Conservation (phyloP, 139 green algal genomes). For the Tetradesmus lagerheimii region DNA sequence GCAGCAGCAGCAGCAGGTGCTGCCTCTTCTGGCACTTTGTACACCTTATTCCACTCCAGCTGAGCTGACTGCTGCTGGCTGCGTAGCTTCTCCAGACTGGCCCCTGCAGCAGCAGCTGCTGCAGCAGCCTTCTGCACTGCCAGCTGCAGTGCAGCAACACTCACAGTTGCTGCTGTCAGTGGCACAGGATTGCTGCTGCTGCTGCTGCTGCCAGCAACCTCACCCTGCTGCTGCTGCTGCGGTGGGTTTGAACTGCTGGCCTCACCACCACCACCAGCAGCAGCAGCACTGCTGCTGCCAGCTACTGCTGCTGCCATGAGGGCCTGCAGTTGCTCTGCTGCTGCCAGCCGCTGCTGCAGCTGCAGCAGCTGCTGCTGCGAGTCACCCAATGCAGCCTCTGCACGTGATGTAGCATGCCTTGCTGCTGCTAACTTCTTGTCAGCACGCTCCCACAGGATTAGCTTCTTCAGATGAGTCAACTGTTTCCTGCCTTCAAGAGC, state of each 20-base stretch:
- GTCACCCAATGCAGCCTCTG: not conserved
- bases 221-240: slow-evolving; percentile 37
- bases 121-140: slow-evolving; percentile 6
- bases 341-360: slow-evolving; percentile 32
- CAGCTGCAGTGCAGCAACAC: slow-evolving; percentile 15
- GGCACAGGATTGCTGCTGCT: not conserved
- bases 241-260: not conserved
- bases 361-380: slow-evolving; percentile 10
- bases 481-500: slow-evolving; percentile 50
- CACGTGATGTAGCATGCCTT: slow-evolving; percentile 17
- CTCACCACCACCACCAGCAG: not conserved
- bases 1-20: not conserved
- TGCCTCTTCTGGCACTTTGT: not conserved
- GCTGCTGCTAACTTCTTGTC: slow-evolving; percentile 44
- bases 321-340: slow-evolving; percentile 7
- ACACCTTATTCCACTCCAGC: not conserved
- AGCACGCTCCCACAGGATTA: slow-evolving; percentile 56
- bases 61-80: not conserved
- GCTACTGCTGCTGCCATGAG: slow-evolving; percentile 9
- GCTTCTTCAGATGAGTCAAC: slow-evolving; percentile 68
- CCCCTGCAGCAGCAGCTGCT: not conserved
- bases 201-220: not conserved
- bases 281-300: slow-evolving; percentile 19
- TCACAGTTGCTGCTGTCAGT: slow-evolving; percentile 11
- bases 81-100: not conserved